These are phyloP conservation scores for Nigrospora sphaerica DNA, from an alignment of 2,329 filamentous ascomycete genomes.

Conservation along the genomic window DNA sequence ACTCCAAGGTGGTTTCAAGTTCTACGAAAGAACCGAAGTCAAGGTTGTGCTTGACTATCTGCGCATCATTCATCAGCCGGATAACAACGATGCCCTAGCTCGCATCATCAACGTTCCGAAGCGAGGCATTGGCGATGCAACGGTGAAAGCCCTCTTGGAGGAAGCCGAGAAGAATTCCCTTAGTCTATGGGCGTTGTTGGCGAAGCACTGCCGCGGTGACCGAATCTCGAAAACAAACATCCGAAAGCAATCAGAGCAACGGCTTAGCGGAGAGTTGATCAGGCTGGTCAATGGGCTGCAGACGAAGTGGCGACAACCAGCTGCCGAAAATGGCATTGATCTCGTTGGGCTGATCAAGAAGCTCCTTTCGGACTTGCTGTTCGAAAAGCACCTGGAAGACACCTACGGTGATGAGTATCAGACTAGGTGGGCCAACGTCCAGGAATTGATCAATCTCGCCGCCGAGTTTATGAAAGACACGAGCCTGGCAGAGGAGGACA, in stretches of 20 bases:
- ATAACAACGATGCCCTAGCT: slow-evolving; percentile 79
- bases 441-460: slow-evolving; percentile 78
- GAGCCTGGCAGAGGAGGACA: slow-evolving; percentile 41
- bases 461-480: slow-evolving; percentile 55
- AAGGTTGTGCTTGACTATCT: slow-evolving; percentile 85
- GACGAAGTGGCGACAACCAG: slow-evolving; percentile 20
- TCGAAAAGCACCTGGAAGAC: slow-evolving; percentile 66
- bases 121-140: slow-evolving; percentile 73
- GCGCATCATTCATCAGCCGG: slow-evolving; percentile 73
- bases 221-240: slow-evolving; percentile 41
- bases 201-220: slow-evolving; percentile 43
- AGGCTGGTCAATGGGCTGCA: slow-evolving; percentile 31
- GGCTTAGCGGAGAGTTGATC: slow-evolving; percentile 43
- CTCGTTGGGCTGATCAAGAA: slow-evolving; percentile 44
- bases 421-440: slow-evolving; percentile 77
- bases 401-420: slow-evolving; percentile 64
- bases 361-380: slow-evolving; percentile 58
- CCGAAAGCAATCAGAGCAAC: slow-evolving; percentile 43
- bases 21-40: slow-evolving; percentile 87
- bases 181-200: slow-evolving; percentile 70
- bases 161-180: slow-evolving; percentile 66
- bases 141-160: slow-evolving; percentile 65
- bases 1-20: slow-evolving; percentile 59
- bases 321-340: slow-evolving; percentile 21
- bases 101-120: slow-evolving; percentile 80